Conservation (phyloP, 768 basidiomycete species). For the Leccinellum rugosiceps region DNA sequence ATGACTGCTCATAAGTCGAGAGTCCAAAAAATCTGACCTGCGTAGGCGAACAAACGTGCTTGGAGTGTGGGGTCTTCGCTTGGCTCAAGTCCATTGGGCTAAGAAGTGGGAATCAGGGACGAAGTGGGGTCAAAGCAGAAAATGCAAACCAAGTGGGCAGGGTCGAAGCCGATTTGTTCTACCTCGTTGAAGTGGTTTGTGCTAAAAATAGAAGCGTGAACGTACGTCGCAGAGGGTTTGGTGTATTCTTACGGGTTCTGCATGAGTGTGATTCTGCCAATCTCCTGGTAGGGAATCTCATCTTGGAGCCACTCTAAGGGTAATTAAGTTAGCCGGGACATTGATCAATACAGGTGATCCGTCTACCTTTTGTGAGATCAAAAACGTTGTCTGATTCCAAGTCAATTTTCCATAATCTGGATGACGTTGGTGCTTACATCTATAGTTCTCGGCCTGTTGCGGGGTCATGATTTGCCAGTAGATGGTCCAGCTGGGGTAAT, state of each 20-base stretch:
- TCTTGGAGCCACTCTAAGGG: slow-evolving; percentile 35
- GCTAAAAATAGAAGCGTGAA: background rate
- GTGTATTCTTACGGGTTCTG: slow-evolving; percentile 33
- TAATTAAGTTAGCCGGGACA: background rate
- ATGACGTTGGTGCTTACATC: slow-evolving; percentile 20
- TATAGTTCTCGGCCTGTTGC: slow-evolving; percentile 48
- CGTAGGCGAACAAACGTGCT: slow-evolving; percentile 55
- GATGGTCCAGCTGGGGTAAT: slow-evolving; percentile 56
- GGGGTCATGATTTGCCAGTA: slow-evolving; percentile 55
- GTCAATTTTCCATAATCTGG: background rate
- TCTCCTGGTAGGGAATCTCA: slow-evolving; percentile 33
- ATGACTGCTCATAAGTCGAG: background rate
- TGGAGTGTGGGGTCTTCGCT: slow-evolving; percentile 58
- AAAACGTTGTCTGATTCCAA: slow-evolving; percentile 42
- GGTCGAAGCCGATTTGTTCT: slow-evolving; percentile 47
- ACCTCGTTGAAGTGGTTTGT: slow-evolving; percentile 36
- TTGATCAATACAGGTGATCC: background rate
- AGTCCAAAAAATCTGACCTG: slow-evolving; percentile 30
- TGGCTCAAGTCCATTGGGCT: slow-evolving; percentile 41
- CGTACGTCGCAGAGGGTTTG: background rate
- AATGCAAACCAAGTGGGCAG: slow-evolving; percentile 43
- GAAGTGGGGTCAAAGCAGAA: background rate
- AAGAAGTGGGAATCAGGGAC: background rate
- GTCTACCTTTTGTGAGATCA: slow-evolving; percentile 45
- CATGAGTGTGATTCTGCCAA: slow-evolving; percentile 37